These are phyloP conservation scores for Starmerella bombicola DNA, from an alignment of 805 yeast genomes.

Conservation along the genomic window DNA sequence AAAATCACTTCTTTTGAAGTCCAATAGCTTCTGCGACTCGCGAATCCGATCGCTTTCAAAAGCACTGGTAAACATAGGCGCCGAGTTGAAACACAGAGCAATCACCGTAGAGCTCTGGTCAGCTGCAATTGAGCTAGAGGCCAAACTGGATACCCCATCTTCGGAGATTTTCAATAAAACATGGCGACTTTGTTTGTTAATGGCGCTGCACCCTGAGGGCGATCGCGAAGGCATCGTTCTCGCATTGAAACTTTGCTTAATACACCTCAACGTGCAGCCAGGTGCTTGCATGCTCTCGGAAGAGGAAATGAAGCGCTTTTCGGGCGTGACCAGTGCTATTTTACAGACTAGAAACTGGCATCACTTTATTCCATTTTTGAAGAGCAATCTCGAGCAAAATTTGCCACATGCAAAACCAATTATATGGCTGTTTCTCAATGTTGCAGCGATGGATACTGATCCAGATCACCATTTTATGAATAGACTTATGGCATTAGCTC, in stretches of 20 bases:
- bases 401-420: too few species aligned
- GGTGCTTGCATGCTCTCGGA: not conserved
- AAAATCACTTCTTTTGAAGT: not conserved
- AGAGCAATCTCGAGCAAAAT: too few species aligned
- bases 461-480: not conserved
- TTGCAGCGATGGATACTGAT: not conserved
- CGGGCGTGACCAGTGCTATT: not conserved
- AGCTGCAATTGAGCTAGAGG: slow-evolving; percentile 6
- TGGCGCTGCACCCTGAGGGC: not conserved
- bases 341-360: too few species aligned
- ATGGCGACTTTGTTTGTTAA: slow-evolving; percentile 2
- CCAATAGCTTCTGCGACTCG: not conserved
- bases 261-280: not conserved
- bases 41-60: slow-evolving; percentile 1
- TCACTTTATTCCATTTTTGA: too few species aligned
- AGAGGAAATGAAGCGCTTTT: not conserved
- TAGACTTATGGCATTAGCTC: not conserved
- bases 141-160: not conserved
- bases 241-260: not conserved
- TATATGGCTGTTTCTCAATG: not conserved
- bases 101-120: slow-evolving; percentile 5
- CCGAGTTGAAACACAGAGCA: not conserved
- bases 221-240: not conserved
- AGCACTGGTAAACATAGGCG: slow-evolving; percentile 6
- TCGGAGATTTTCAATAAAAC: slow-evolving; percentile 2